Percentiles rank a stretch among this genome's conserved stretches.
phyloP scores from a whole-genome alignment of 768 basidiomycete species.

The Tephrocybe rancida region DNA sequence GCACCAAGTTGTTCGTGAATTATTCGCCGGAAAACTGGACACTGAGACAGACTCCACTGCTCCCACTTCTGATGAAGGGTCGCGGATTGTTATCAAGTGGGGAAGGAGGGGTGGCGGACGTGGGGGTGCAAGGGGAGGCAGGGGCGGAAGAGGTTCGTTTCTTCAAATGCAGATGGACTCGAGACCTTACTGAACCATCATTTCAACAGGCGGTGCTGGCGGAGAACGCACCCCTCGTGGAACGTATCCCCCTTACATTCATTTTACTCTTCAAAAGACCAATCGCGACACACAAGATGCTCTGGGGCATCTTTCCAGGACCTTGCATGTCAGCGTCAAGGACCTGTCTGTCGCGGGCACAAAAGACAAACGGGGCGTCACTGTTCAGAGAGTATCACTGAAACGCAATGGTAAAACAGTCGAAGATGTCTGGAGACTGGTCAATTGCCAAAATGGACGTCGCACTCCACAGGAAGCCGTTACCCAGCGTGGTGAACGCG shows the following conservation, averaged over 20 bases:
- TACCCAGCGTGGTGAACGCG: conserved; percentile 82
- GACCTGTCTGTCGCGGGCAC: conserved; percentile 93
- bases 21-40: conserved; percentile 85
- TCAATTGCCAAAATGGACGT: conserved; percentile 66
- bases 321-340: conserved; percentile 74
- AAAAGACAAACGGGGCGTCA: conserved; percentile 98
- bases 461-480: conserved; percentile 59
- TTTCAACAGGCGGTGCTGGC: conserved; percentile 10
- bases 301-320: conserved; percentile 75
- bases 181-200: neutral
- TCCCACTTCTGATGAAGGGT: conserved; percentile 62
- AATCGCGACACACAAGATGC: conserved; percentile 98
- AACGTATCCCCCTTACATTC: conserved; percentile 84
- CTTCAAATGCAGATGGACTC: neutral
- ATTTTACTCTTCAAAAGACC: conserved; percentile 96
- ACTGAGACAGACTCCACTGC: conserved; percentile 69
- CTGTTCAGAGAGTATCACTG: conserved; percentile 88
- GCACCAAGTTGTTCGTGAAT: conserved; percentile 77
- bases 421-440: conserved; percentile 83
- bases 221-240: conserved; percentile 57
- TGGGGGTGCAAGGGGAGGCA: conserved; percentile 48
- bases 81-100: conserved; percentile 83
- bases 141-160: conserved; percentile 33
- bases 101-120: conserved; percentile 51
- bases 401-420: conserved; percentile 76